Percentiles rank a stretch among this genome's conserved stretches.
These are phyloP conservation scores for Verticillium longisporum DNA, from an alignment of 2,329 filamentous ascomycete species.

Conservation along the genomic window DNA sequence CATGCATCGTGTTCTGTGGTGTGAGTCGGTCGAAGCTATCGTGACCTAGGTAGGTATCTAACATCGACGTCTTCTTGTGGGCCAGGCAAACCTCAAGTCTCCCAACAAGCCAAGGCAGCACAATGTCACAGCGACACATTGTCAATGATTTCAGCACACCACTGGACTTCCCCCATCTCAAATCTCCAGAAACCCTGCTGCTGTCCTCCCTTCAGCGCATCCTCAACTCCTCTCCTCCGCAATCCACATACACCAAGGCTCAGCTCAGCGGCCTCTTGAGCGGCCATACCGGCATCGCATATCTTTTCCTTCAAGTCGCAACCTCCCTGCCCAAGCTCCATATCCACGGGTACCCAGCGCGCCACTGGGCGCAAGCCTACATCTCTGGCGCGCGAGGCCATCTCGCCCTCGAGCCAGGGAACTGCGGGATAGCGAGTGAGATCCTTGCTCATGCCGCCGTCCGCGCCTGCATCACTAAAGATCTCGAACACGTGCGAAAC, in stretches of 20 bases:
- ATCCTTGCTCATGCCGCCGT: constrained; percentile 38
- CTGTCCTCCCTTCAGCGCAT: constrained; percentile 27
- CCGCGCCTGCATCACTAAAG: constrained; percentile 31
- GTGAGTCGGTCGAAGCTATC: not conserved
- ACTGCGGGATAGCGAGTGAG: constrained; percentile 45
- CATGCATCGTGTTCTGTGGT: not conserved
- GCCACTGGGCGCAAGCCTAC: constrained; percentile 41
- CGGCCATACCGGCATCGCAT: constrained; percentile 49
- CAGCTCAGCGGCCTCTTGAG: constrained; percentile 40
- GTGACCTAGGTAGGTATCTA: not conserved
- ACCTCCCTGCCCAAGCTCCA: constrained; percentile 32
- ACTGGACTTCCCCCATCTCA: not conserved
- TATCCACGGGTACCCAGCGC: constrained; percentile 31
- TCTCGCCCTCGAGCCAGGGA: constrained; percentile 27
- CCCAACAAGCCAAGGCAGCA: not conserved
- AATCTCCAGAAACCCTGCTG: constrained; percentile 18
- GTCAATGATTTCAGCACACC: constrained; percentile 18
- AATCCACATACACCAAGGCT: constrained; percentile 22
- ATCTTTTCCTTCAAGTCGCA: constrained; percentile 45
- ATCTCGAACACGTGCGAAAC: constrained; percentile 26
- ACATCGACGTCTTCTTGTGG: not conserved
- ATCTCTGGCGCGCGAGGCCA: constrained; percentile 29
- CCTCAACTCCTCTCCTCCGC: constrained; percentile 27
- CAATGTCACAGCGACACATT: constrained; percentile 19
- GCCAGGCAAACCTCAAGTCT: not conserved